These are phyloP conservation scores for Harringtonia lauricola DNA, from an alignment of 2,329 filamentous ascomycete genomes.

Conservation along the genomic window DNA sequence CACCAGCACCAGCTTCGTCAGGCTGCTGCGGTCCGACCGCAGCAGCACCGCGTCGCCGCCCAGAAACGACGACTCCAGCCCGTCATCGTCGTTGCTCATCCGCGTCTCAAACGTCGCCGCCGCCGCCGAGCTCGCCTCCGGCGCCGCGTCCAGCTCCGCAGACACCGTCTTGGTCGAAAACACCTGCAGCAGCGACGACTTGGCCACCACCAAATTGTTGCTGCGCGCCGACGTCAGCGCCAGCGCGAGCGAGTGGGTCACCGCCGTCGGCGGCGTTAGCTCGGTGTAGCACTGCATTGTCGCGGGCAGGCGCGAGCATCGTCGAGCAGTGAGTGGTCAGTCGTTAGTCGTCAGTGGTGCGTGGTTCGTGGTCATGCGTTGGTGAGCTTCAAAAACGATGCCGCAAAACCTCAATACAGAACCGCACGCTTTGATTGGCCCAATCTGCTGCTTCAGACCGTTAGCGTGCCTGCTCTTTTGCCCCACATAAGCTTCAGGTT, in stretches of 20 bases:
- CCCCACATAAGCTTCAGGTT: slow-evolving; percentile 10
- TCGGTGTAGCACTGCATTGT: slow-evolving; percentile 96
- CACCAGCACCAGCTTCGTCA: slow-evolving; percentile 72
- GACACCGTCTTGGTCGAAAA: slow-evolving; percentile 63
- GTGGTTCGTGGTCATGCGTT: no score
- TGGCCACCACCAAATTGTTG: slow-evolving; percentile 82
- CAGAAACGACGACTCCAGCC: slow-evolving; percentile 55
- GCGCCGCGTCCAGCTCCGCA: slow-evolving; percentile 45
- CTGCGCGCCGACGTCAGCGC: slow-evolving; percentile 66
- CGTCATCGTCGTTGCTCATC: slow-evolving; percentile 50
- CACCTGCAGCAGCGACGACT: slow-evolving; percentile 85
- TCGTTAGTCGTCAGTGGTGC: no score
- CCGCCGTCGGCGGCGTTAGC: slow-evolving; percentile 84
- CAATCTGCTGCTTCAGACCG: no score
- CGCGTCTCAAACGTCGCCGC: slow-evolving; percentile 33
- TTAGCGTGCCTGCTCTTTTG: not conserved
- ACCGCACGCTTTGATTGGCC: no score
- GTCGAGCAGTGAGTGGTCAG: not conserved
- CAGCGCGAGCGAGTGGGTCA: slow-evolving; percentile 74
- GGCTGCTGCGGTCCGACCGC: slow-evolving; percentile 51
- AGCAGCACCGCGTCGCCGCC: slow-evolving; percentile 50
- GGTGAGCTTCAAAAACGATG: not conserved
- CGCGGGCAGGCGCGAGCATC: slow-evolving; percentile 3
- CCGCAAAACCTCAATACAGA: no score
- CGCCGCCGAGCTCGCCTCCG: slow-evolving; percentile 18